phyloP scores from a whole-genome alignment of 371 early-diverging fungal genomes.

The Mucor plumbeus region DNA sequence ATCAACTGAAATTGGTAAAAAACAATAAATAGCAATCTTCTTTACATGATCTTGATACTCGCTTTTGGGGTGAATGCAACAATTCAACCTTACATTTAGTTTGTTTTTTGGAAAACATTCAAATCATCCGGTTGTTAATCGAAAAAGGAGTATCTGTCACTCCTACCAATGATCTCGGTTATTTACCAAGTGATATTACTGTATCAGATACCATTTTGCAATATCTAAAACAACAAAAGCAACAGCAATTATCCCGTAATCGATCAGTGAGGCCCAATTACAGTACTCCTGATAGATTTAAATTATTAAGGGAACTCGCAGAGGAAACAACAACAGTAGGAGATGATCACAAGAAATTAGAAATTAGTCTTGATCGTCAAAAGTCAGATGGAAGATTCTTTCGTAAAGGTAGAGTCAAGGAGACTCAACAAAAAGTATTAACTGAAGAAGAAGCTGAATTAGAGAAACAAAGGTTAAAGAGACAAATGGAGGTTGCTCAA shows the following conservation, averaged over 20 bases:
- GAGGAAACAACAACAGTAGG: slow-evolving; percentile 21
- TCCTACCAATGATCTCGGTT: slow-evolving; percentile 31
- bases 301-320: slow-evolving; percentile 25
- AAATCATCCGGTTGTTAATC: slow-evolving; percentile 17
- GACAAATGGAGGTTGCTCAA: slow-evolving; percentile 31
- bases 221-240: background rate
- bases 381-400: slow-evolving; percentile 24
- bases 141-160: slow-evolving; percentile 27
- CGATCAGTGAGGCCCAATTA: slow-evolving; percentile 28
- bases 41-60: slow-evolving; percentile 37
- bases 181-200: slow-evolving; percentile 25
- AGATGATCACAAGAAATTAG: background rate
- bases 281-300: slow-evolving; percentile 31
- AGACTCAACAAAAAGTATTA: slow-evolving; percentile 33
- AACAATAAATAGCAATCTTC: slow-evolving; percentile 28
- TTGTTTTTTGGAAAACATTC: slow-evolving; percentile 23
- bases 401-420: slow-evolving; percentile 32
- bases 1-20: background rate
- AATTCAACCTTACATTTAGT: slow-evolving; percentile 36
- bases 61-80: slow-evolving; percentile 37
- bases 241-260: background rate
- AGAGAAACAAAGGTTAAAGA: slow-evolving; percentile 18
- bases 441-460: slow-evolving; percentile 21
- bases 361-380: slow-evolving; percentile 14
- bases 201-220: background rate